Evolutionary conservation across 345 rosid species (phyloP).

Genomic region (Reutealis trisperma): DNA sequence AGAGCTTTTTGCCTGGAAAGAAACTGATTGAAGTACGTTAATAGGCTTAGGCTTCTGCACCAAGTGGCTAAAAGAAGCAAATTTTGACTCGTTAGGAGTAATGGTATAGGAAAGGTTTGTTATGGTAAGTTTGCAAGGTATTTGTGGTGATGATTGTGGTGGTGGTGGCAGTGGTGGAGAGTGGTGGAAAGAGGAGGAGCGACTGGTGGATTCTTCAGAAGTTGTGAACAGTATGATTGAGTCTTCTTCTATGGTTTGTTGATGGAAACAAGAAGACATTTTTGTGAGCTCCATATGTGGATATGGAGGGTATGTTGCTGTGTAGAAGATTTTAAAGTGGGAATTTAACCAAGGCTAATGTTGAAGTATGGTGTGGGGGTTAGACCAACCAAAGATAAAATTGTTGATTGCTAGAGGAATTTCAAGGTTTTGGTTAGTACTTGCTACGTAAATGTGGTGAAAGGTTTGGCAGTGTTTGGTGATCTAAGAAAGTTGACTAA

Average conservation of each 20-base stretch:
- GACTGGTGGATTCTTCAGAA: constrained; percentile 59
- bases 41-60: constrained; percentile 44
- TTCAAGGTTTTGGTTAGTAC: neutral
- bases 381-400: constrained; percentile 38
- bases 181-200: constrained; percentile 62
- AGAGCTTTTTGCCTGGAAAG: constrained; percentile 61
- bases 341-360: neutral
- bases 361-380: constrained; percentile 23
- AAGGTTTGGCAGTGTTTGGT: constrained; percentile 51
- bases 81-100: constrained; percentile 24
- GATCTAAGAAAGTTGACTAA: constrained; percentile 31
- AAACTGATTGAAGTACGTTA: constrained; percentile 60
- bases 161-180: constrained; percentile 37
- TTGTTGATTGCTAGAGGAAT: constrained; percentile 28
- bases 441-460: constrained; percentile 19
- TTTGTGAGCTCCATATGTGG: neutral
- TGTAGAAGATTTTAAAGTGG: neutral
- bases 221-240: constrained; percentile 63
- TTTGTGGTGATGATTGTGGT: neutral
- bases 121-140: constrained; percentile 34
- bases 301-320: neutral
- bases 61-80: constrained; percentile 35
- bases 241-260: constrained; percentile 56
- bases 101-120: constrained; percentile 68
- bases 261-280: constrained; percentile 61